These are phyloP conservation scores for Boletus chippewaensis DNA, from an alignment of 1,284 basidiomycete species.

Conservation along the genomic window DNA sequence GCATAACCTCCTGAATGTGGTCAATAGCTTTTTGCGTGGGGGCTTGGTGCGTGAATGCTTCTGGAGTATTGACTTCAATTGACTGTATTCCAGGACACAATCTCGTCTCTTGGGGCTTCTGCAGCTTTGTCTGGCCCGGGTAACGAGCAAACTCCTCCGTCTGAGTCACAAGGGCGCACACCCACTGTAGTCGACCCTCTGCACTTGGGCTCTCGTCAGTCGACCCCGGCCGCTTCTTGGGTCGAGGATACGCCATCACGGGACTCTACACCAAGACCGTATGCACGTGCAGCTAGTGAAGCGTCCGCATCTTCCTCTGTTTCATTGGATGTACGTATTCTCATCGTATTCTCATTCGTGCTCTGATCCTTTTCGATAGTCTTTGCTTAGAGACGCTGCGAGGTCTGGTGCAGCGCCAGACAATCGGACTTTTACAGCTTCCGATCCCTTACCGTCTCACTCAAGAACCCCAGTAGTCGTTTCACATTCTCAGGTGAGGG, in stretches of 20 bases:
- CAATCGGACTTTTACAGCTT: no score
- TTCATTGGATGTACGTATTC: background rate
- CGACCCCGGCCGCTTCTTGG: no score
- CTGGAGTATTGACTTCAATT: fast-evolving
- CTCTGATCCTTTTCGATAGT: background rate
- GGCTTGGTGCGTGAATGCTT: background rate
- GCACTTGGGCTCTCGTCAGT: no score
- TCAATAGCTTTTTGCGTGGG: background rate
- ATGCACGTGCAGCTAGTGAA: background rate
- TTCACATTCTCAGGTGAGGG: background rate
- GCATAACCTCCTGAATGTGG: no score
- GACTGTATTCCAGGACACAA: no score
- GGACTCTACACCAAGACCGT: background rate
- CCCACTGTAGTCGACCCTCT: no score
- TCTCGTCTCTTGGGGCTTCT: no score
- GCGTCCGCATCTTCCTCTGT: background rate
- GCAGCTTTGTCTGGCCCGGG: no score
- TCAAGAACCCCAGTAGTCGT: background rate
- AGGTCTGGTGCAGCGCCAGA: no score
- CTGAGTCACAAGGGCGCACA: no score
- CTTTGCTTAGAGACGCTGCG: background rate
- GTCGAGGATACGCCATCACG: background rate
- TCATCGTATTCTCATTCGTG: background rate
- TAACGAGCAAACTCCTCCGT: background rate
- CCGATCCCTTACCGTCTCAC: no score